Percentiles rank a stretch among this genome's conserved stretches.
These are phyloP conservation scores for Knufia fluminis DNA, from an alignment of 2,329 filamentous ascomycete species.

Conservation along the genomic window DNA sequence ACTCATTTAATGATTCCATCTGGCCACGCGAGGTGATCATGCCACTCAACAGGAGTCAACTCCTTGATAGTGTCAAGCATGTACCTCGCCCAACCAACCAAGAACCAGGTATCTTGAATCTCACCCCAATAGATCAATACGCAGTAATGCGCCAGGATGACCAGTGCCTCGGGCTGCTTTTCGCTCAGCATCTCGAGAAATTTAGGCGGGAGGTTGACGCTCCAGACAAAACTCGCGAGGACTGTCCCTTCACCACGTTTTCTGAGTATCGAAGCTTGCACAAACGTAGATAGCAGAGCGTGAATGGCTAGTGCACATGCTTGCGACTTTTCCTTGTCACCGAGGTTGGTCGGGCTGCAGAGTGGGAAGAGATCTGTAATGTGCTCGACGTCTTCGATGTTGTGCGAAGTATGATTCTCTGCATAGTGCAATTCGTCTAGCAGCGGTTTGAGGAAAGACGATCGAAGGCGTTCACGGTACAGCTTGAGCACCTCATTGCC, in stretches of 20 bases:
- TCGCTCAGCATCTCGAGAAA: slow-evolving; percentile 32
- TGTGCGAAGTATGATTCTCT: slow-evolving; percentile 24
- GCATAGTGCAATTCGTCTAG: slow-evolving; percentile 24
- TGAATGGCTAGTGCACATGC: slow-evolving; percentile 26
- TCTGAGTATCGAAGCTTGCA: slow-evolving; percentile 24
- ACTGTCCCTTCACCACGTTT: slow-evolving; percentile 23
- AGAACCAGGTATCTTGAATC: slow-evolving; percentile 25
- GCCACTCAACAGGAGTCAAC: slow-evolving; percentile 23
- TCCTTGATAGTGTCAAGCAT: slow-evolving; percentile 25
- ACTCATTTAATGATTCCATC: slow-evolving; percentile 13
- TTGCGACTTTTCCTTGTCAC: slow-evolving; percentile 22
- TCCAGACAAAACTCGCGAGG: slow-evolving; percentile 30
- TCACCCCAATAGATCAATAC: slow-evolving; percentile 25
- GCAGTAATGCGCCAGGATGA: slow-evolving; percentile 27
- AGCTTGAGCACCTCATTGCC: slow-evolving; percentile 26
- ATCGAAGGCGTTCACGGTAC: slow-evolving; percentile 23
- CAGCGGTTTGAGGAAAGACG: slow-evolving; percentile 25
- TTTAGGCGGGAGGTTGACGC: slow-evolving; percentile 27
- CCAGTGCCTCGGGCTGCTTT: slow-evolving; percentile 29
- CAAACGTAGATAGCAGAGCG: slow-evolving; percentile 25
- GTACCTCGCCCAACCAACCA: slow-evolving; percentile 25
- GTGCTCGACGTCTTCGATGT: slow-evolving; percentile 21
- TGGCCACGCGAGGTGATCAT: slow-evolving; percentile 25
- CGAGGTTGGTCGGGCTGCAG: slow-evolving; percentile 21
- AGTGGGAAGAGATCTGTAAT: slow-evolving; percentile 25